Conservation (phyloP, 1,284 basidiomycete genomes). For the Ustilago loliicola region DNA sequence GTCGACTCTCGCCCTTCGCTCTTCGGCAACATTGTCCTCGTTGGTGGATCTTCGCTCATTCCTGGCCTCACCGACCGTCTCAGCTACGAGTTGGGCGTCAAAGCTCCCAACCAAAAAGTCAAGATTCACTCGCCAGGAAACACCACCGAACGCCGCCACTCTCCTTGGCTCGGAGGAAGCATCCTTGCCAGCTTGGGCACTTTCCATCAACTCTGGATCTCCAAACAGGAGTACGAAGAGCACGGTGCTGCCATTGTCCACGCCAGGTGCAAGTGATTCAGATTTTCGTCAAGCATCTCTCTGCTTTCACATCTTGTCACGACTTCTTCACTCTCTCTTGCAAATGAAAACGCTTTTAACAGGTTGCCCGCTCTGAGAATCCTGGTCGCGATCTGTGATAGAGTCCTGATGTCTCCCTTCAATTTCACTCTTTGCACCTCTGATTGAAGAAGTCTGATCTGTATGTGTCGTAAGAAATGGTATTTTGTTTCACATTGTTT, state of each 20-base stretch:
- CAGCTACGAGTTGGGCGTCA: conserved; percentile 80
- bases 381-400: not conserved
- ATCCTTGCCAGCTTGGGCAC: conserved; percentile 68
- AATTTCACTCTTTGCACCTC: not conserved
- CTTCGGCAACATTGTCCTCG: conserved; percentile 91
- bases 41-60: conserved; percentile 89
- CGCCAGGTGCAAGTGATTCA: conserved; percentile 62
- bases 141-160: conserved; percentile 65
- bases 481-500: conserved; percentile 4
- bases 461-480: not conserved
- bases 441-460: not conserved
- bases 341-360: not conserved
- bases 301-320: not conserved
- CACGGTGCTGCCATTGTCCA: conserved; percentile 67
- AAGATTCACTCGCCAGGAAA: conserved; percentile 70
- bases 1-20: conserved; percentile 90
- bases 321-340: not conserved
- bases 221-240: conserved; percentile 69
- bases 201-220: conserved; percentile 70
- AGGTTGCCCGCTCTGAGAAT: not conserved
- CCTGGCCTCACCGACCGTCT: conserved; percentile 89
- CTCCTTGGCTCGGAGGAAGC: conserved; percentile 67
- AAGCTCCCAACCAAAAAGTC: conserved; percentile 77
- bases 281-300: too few relatives aligned
- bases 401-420: not conserved